A percentile compares a stretch with the other conserved stretches of the same genome.
Evolutionary conservation across 2,329 filamentous ascomycete genomes (phyloP).

Genomic region (Cryphonectria carpinicola): DNA sequence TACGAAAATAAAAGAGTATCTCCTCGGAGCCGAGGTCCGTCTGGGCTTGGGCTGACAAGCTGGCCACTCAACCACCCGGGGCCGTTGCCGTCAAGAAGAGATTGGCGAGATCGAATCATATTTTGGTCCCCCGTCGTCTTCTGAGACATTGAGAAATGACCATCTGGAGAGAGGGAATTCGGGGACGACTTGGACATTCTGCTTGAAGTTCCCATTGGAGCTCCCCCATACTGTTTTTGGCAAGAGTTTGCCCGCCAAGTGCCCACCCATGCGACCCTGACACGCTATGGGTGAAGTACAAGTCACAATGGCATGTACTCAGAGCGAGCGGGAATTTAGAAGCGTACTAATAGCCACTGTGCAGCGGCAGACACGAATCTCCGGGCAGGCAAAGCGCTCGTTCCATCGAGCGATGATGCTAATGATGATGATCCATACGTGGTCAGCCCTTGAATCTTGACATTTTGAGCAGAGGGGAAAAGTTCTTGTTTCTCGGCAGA

Average conservation of each 20-base stretch:
- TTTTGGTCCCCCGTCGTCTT: neutral
- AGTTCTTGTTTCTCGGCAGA: too few species aligned
- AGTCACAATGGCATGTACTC: neutral
- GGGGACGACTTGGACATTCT: neutral
- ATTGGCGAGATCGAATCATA: neutral
- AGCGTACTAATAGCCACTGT: neutral
- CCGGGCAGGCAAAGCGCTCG: neutral
- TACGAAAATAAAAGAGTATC: neutral
- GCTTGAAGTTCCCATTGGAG: neutral
- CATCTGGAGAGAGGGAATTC: conserved; percentile 2
- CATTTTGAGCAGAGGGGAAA: neutral
- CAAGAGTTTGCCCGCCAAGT: neutral
- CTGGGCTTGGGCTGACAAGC: neutral
- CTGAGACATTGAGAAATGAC: neutral
- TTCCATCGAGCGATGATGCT: neutral
- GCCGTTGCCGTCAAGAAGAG: neutral
- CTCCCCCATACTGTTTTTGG: neutral
- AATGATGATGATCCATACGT: neutral
- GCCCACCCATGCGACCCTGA: neutral
- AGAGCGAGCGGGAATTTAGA: neutral
- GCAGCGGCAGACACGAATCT: neutral
- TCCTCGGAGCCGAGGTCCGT: neutral
- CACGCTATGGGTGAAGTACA: neutral
- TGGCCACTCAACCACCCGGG: neutral
- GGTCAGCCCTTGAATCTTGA: neutral